Percentiles rank a stretch among this genome's conserved stretches.
Conservation (phyloP, 371 early-diverging fungal species). For the Mucor circinelloides region DNA sequence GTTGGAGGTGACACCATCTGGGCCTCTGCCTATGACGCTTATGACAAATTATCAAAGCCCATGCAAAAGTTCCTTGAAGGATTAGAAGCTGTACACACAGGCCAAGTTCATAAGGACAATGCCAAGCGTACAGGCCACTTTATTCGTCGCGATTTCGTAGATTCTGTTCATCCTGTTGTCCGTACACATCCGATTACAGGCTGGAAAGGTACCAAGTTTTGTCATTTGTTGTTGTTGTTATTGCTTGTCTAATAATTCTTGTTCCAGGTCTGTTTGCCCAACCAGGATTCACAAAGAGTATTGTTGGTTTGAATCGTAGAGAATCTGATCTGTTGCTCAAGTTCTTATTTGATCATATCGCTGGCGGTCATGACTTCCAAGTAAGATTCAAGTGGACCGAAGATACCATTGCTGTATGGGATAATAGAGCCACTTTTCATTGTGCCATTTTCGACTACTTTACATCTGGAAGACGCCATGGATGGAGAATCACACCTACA, state of each 20-base stretch:
- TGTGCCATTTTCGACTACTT: slow-evolving; percentile 28
- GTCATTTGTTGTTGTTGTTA: no score
- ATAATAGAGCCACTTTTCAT: slow-evolving; percentile 56
- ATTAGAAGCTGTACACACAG: slow-evolving; percentile 60
- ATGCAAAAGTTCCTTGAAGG: slow-evolving; percentile 60
- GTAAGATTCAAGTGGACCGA: slow-evolving; percentile 66
- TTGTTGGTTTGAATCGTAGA: slow-evolving; percentile 47
- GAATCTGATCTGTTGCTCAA: slow-evolving; percentile 59
- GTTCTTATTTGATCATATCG: slow-evolving; percentile 36
- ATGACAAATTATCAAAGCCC: slow-evolving; percentile 59
- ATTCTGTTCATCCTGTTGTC: slow-evolving; percentile 54
- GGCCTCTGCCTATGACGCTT: slow-evolving; percentile 61
- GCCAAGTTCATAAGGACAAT: slow-evolving; percentile 38
- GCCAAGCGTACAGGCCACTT: slow-evolving; percentile 38
- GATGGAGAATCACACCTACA: slow-evolving; percentile 42
- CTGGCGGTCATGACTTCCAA: slow-evolving; percentile 57
- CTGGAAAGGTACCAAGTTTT: slow-evolving; percentile 50
- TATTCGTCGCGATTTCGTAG: slow-evolving; percentile 48
- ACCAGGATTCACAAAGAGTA: slow-evolving; percentile 58
- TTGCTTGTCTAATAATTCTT: no score
- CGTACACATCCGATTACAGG: slow-evolving; percentile 73
- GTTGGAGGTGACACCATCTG: slow-evolving; percentile 68
- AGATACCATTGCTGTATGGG: slow-evolving; percentile 67
- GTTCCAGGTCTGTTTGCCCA: slow-evolving; percentile 51
- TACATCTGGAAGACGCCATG: slow-evolving; percentile 32